Evolutionary conservation across 257 asterid species (phyloP), one percentile per base, ranked within the genome.

Genomic region (Jasminum sambac): DNA sequence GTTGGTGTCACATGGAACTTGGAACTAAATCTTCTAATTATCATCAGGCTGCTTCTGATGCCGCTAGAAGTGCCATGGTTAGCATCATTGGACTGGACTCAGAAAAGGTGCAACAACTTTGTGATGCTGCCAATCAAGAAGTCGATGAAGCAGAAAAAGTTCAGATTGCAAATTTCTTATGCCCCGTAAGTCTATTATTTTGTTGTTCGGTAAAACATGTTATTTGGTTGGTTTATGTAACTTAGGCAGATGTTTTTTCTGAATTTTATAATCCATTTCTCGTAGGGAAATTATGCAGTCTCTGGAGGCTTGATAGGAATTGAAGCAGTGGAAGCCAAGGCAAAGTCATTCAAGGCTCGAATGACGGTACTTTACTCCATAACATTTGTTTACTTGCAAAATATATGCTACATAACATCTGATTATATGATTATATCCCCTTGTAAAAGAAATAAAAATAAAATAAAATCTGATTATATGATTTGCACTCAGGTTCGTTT

Each of bases 231-330:
- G 37, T 25, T 36, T 30, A 64, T 21, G 62, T 3, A 52, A 19
- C 46, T 69, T 66, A 63, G 71, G 69, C 43, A 26, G 37, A 58
- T 66, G 23, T 58, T 68, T 61, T 30, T 70, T 30, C 70, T 67
- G 17, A 63, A 46, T 43, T 46, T 40, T 23, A 26, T 12, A 64
- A 62, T 24, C 5, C 60, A 30, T 46, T 61, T 78, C 64, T 79
- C 68, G n/a, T 66, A 94, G 97, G 99, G 98, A 71, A 95, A 91
- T 79, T 95, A 95, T 73, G 99, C 94, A 3, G 99, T 95, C 69
- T 95, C 99, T 50, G 99, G 99, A 70, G 99, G 99, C 50, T 79
- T 91, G 57, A 91, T 88, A 87, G 99, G 99, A 72, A 83, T 95
- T 64, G 98, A 91, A 87, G 97, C 95, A n/a, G 92, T 94, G 69